Evolutionary conservation across 805 yeast species (phyloP), one percentile per base, ranked within the genome.

Genomic region (Yamadazyma paraphyllophila): DNA sequence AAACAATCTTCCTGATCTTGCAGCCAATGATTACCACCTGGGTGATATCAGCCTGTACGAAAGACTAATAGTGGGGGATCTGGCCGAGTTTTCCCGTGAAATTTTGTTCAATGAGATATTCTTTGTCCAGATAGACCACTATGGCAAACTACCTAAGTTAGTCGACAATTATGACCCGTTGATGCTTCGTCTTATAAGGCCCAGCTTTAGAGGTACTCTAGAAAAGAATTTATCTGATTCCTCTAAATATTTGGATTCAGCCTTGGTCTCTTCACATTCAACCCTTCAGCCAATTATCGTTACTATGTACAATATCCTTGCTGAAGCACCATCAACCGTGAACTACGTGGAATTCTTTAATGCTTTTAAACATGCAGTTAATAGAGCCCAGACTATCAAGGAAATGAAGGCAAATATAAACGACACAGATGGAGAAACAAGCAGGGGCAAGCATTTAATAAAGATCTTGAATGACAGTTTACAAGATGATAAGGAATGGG

Each of bases 251-350:
- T 38, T 48, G 8, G 34, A 46, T 25, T 44, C 46, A 26, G 35
- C 9, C 7, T 5, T 47, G 3, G 29, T 27, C 2, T 9, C 29
- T 3, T 46, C 17, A 36, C 37, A 15, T 29, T 29, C 34, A 25
- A 17, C 27, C 36, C 11, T 40, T 5, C 44, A 46, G 29, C 90
- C 90, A 1, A 66, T 80, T 2, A 56, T 82, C 6, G 67, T 78
- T 26, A 78, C 76, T 40, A 60, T 90, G 44, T 90, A 80, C 64
- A 76, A 79, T 39, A 70, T 88, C 12, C 85, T 83, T 60, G 78
- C 94, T 48, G 97, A 90, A 54, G 91, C 96, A 0, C 85, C 87
- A 17, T 71, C 82, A 2, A 66, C 74, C 26, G 74, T 86, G 49
- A 86, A 86, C 57, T 73, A 84, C 43, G 82, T 72, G 63, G 95